Evolutionary conservation across 768 basidiomycete species (phyloP).

Genomic region (Boletus sp.): DNA sequence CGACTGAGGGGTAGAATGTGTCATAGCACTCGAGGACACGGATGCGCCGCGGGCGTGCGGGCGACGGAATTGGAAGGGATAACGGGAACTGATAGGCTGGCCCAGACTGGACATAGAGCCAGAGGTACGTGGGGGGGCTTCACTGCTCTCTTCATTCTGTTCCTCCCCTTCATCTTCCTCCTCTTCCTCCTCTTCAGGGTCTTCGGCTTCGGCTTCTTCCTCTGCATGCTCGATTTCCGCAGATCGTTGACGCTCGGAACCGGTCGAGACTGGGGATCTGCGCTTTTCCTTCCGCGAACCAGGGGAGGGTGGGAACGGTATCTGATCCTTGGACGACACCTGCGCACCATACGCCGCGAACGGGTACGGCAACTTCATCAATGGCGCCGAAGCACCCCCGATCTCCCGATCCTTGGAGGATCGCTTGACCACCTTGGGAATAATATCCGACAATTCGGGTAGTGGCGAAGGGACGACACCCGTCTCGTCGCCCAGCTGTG

Average conservation of each 20-base stretch:
- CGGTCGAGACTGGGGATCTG: conserved; percentile 27
- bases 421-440: conserved; percentile 47
- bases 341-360: conserved; percentile 63
- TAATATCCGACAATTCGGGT: conserved; percentile 38
- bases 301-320: conserved; percentile 76
- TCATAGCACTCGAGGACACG: conserved; percentile 40
- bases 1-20: conserved; percentile 39
- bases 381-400: conserved; percentile 39
- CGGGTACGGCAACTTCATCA: conserved; percentile 65
- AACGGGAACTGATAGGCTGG: conserved; percentile 66
- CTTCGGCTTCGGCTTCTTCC: conserved; percentile 21
- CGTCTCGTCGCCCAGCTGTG: conserved; percentile 31
- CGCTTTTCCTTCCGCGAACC: conserved; percentile 40
- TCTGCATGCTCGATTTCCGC: conserved; percentile 31
- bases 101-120: conserved; percentile 87
- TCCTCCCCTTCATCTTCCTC: conserved; percentile 42
- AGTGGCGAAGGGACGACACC: conserved; percentile 20
- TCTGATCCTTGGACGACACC: conserved; percentile 57
- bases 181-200: conserved; percentile 32
- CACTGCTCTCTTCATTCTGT: conserved; percentile 40
- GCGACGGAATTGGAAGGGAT: conserved; percentile 66
- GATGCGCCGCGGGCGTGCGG: conserved; percentile 41
- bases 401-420: conserved; percentile 47
- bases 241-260: conserved; percentile 30
- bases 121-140: conserved; percentile 64